These are phyloP conservation scores for Ophiostoma perfectum DNA, from an alignment of 2,329 filamentous ascomycete genomes.

Conservation along the genomic window DNA sequence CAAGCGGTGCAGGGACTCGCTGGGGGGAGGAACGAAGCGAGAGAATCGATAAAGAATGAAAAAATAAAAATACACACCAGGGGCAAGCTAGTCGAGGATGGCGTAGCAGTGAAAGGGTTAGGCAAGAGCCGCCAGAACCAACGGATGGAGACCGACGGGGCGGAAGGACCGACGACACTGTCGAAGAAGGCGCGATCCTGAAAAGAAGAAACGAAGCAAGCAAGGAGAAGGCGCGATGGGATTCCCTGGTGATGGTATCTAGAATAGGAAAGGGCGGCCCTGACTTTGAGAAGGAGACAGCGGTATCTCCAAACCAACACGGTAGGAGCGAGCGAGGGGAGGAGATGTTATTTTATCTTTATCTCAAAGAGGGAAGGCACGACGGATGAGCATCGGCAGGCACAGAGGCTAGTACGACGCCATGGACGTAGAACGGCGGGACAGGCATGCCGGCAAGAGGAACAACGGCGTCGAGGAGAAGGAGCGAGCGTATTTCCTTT, in stretches of 20 bases:
- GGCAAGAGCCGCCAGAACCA: background rate
- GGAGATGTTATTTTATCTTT: background rate
- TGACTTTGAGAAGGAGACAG: background rate
- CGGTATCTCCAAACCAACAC: background rate
- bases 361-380: slow-evolving; percentile 1
- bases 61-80: background rate
- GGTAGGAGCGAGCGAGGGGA: slow-evolving; percentile 4
- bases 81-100: background rate
- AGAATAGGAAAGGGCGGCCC: background rate
- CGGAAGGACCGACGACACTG: background rate
- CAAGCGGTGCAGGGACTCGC: background rate
- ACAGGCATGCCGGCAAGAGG: no score
- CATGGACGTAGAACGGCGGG: background rate
- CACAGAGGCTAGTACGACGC: slow-evolving; percentile 1
- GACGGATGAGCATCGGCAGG: slow-evolving; percentile 3
- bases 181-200: background rate
- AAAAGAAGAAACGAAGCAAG: background rate
- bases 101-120: background rate
- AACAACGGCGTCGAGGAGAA: no score
- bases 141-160: background rate
- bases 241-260: background rate
- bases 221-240: no score
- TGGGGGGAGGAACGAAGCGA: background rate
- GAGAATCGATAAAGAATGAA: background rate
- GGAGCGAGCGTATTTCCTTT: background rate